Percentiles rank a stretch among this genome's conserved stretches.
phyloP scores from a whole-genome alignment of 768 basidiomycete genomes.

The Leccinum imitatum region DNA sequence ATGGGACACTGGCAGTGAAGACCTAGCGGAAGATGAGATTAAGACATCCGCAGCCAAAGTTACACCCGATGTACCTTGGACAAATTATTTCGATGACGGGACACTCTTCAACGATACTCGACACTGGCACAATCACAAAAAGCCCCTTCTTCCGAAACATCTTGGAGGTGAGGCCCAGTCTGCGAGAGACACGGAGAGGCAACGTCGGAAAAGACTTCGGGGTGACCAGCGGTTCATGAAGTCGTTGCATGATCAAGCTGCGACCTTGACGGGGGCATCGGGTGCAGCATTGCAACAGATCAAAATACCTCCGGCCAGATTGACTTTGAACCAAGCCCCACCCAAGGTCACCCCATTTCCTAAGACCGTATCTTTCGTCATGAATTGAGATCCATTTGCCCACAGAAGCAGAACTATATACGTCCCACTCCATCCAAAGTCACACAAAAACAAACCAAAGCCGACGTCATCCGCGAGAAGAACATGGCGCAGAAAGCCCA shows the following conservation, averaged over 20 bases:
- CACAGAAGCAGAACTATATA: slow-evolving; percentile 18
- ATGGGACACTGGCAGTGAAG: slow-evolving; percentile 22
- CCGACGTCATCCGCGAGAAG: slow-evolving; percentile 43
- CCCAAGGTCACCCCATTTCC: slow-evolving; percentile 13
- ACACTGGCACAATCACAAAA: slow-evolving; percentile 60
- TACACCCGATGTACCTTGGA: neutral
- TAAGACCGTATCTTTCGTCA: neutral
- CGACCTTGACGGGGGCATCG: slow-evolving; percentile 61
- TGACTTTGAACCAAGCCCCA: slow-evolving; percentile 5
- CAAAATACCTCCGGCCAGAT: slow-evolving; percentile 47
- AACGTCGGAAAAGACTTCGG: slow-evolving; percentile 38
- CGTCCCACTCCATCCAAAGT: slow-evolving; percentile 27
- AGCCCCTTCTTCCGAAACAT: slow-evolving; percentile 51
- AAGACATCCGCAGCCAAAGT: neutral
- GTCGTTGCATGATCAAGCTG: slow-evolving; percentile 55
- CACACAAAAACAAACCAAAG: slow-evolving; percentile 31
- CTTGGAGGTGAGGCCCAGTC: slow-evolving; percentile 45
- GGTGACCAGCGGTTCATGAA: slow-evolving; percentile 60
- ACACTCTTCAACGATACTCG: slow-evolving; percentile 46
- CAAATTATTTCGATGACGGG: slow-evolving; percentile 39
- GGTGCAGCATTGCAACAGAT: slow-evolving; percentile 53
- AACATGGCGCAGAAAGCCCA: slow-evolving; percentile 46
- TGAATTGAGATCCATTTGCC: slow-evolving; percentile 2
- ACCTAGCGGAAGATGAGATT: slow-evolving; percentile 7
- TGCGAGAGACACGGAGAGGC: slow-evolving; percentile 34